These are phyloP conservation scores for Tuber aestivum DNA, from an alignment of 495 filamentous ascomycete genomes.

Conservation along the genomic window DNA sequence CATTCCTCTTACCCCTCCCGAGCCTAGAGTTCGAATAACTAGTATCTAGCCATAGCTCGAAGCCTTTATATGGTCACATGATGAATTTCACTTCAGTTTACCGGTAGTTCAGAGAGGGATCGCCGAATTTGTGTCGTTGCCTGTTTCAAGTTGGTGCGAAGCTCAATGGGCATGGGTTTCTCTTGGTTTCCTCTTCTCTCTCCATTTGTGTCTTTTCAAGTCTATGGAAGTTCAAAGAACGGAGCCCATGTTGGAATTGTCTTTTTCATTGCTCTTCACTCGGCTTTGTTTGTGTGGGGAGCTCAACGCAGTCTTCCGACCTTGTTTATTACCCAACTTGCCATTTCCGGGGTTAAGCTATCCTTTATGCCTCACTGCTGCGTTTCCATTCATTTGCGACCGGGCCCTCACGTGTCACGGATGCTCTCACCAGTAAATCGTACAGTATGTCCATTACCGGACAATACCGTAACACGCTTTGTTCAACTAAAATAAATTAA, in stretches of 20 bases:
- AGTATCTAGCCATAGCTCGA: neutral
- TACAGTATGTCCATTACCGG: no score
- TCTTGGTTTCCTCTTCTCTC: neutral
- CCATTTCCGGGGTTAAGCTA: neutral
- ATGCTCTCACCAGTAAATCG: neutral
- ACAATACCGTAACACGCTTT: no score
- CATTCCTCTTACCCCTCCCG: neutral
- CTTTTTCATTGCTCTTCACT: neutral
- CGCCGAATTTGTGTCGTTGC: neutral
- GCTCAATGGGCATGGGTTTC: neutral
- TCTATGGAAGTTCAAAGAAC: neutral
- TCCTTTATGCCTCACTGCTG: neutral
- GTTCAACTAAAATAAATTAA: no score
- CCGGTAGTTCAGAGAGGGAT: neutral
- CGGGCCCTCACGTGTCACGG: neutral
- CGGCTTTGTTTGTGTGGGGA: neutral
- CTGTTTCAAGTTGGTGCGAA: conserved; percentile 1
- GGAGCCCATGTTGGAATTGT: conserved; percentile 1
- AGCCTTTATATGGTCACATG: neutral
- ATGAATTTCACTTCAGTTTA: neutral
- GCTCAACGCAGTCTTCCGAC: neutral
- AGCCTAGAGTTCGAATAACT: conserved; percentile 1
- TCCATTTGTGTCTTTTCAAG: neutral
- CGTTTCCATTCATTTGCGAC: neutral
- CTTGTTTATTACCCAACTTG: neutral